Evolutionary conservation across 441 rosid species (phyloP), one percentile per base, ranked within the genome.

Genomic region (Adansonia rubrostipa): DNA sequence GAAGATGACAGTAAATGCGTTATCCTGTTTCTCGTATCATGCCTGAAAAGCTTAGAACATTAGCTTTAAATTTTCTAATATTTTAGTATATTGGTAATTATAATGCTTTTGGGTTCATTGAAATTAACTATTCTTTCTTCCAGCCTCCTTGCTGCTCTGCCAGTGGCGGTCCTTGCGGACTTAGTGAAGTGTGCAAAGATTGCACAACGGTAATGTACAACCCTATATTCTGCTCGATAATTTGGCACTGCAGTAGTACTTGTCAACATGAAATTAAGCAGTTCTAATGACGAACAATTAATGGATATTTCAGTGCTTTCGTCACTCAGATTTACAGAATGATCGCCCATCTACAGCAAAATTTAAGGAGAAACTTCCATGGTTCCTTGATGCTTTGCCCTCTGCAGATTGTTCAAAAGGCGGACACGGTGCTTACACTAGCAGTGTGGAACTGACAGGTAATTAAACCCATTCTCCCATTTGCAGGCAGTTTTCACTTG

Each of bases 391-490:
- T 65, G 93, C 99, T 64, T 86, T 97, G 84, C 99, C 99, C 60
- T 97, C 99, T 42, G 94, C 94, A 73, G 98, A 93, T 80, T 97
- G 99, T 89, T 94, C 99, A 22, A 97, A 97, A 90, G 99, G 98
- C 63, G 99, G 99, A 71, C 97, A 89, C 83, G 99, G 99, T 83
- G 99, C 99, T 80, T 95, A 97, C 82, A 88, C 93, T 51, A 88
- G 75, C 87, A 95, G 99, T 82, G 97, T 97, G 79, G 93, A 95
- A 80, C 81, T 95, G 84, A 77, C 80, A 88, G 99, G 99, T 96
- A 40, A 36, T 77, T 50, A 63, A 57, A 51, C n/a, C 48, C 58
- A 4, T 24, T 42, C 45, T 63, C n/a, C 54, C 36, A 58, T 44
- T 82, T 51, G 73, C 11, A 9, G 58, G 19, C 33, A 78, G 40